phyloP scores from a whole-genome alignment of 441 rosid species.

The Euphorbia schlechtendalii region DNA sequence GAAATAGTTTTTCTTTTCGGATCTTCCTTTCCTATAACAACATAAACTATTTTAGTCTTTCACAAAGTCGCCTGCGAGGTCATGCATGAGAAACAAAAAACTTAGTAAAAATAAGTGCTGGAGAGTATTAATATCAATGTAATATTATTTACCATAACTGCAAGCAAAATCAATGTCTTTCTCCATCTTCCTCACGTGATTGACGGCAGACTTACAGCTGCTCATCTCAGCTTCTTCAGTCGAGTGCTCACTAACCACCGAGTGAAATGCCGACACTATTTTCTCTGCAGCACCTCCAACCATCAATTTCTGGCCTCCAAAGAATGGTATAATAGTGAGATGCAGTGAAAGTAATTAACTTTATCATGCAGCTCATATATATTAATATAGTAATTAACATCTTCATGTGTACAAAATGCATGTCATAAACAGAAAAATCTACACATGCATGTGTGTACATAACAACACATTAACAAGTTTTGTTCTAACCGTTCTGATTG shows the following conservation, averaged over 20 bases:
- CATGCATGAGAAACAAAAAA: conserved; percentile 11
- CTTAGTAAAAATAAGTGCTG: conserved; percentile 1
- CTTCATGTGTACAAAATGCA: too few species aligned
- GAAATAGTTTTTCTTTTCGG: conserved; percentile 52
- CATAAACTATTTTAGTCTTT: conserved; percentile 14
- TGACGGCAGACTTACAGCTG: conserved; percentile 66
- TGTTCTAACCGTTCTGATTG: conserved; percentile 61
- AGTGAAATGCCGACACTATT: conserved; percentile 80
- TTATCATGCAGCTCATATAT: background rate
- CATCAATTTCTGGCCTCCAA: conserved; percentile 53
- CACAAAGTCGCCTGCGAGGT: background rate
- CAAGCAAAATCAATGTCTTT: conserved; percentile 64
- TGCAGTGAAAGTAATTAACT: conserved; percentile 6
- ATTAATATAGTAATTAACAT: too few species aligned
- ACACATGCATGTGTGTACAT: background rate
- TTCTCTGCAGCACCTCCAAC: conserved; percentile 80
- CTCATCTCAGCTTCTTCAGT: conserved; percentile 80
- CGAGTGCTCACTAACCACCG: conserved; percentile 56
- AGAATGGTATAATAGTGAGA: conserved; percentile 14
- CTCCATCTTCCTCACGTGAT: conserved; percentile 74
- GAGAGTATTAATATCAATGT: background rate
- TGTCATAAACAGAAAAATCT: too few species aligned
- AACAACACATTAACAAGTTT: background rate
- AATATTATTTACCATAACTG: conserved; percentile 35
- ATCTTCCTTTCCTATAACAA: conserved; percentile 49